phyloP scores from a whole-genome alignment of 2,329 filamentous ascomycete genomes.

The Trichoderma atroviride region DNA sequence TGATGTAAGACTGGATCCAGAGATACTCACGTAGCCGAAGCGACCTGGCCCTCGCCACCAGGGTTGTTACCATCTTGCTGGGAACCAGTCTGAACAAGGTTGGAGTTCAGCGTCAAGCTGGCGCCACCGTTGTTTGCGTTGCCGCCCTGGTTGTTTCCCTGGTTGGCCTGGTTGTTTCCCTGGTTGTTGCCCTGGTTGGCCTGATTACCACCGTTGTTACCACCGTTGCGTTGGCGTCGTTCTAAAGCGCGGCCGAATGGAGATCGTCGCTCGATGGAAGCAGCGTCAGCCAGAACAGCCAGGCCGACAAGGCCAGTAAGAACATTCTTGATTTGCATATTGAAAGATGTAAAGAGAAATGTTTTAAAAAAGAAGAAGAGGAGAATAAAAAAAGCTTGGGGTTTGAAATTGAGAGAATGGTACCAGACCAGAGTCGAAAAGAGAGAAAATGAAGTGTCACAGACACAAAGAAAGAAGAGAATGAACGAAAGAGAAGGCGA shows the following conservation, averaged over 20 bases:
- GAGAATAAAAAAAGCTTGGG: constrained; percentile 38
- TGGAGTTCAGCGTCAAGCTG: constrained; percentile 43
- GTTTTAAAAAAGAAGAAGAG: background rate
- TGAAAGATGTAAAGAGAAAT: constrained; percentile 35
- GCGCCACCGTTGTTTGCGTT: constrained; percentile 26
- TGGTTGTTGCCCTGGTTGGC: constrained; percentile 33
- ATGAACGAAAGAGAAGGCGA: constrained; percentile 26
- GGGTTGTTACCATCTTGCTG: constrained; percentile 51
- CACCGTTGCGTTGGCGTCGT: constrained; percentile 36
- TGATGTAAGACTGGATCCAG: constrained; percentile 42
- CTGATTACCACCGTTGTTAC: constrained; percentile 29
- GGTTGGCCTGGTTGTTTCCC: constrained; percentile 35
- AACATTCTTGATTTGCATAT: constrained; percentile 57
- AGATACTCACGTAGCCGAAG: constrained; percentile 55
- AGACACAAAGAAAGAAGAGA: constrained; percentile 41
- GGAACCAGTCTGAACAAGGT: constrained; percentile 55
- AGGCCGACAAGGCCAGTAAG: constrained; percentile 52
- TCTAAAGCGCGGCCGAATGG: constrained; percentile 44
- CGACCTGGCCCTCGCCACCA: constrained; percentile 50
- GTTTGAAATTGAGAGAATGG: constrained; percentile 40
- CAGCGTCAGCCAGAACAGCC: constrained; percentile 49
- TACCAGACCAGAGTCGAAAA: constrained; percentile 47
- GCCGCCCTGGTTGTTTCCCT: background rate
- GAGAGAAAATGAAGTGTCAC: constrained; percentile 54
- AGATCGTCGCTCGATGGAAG: constrained; percentile 43